These are phyloP conservation scores for Thermomucor indicae-seudaticae DNA, from an alignment of 371 early-diverging fungal genomes.

Conservation along the genomic window DNA sequence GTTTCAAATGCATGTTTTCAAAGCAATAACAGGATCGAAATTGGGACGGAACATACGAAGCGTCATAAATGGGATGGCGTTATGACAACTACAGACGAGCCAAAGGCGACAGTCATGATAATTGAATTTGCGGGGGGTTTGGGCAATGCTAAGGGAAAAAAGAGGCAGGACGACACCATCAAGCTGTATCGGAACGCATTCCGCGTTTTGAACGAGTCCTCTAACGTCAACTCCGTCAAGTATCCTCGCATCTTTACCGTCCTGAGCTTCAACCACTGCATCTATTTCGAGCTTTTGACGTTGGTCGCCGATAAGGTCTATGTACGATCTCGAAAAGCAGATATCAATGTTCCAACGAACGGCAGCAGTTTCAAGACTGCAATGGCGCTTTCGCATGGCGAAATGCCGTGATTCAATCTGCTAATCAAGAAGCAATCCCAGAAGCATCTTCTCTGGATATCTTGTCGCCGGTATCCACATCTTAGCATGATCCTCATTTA, in stretches of 20 bases:
- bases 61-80: neutral
- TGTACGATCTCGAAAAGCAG: neutral
- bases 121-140: neutral
- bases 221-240: neutral
- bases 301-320: neutral
- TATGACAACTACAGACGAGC: neutral
- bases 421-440: too few species aligned
- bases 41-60: neutral
- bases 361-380: neutral
- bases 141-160: neutral
- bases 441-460: too few species aligned
- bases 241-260: neutral
- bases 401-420: neutral
- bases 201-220: too few species aligned
- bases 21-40: neutral
- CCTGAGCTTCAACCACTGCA: neutral
- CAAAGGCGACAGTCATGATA: neutral
- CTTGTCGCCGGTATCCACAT: too few species aligned
- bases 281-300: neutral
- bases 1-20: neutral
- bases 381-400: neutral
- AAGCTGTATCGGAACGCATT: neutral
- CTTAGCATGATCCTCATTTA: too few species aligned
- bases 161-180: neutral
- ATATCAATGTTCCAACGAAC: neutral